These are phyloP conservation scores for Torulaspora indica DNA, from an alignment of 805 yeast genomes.

Conservation along the genomic window DNA sequence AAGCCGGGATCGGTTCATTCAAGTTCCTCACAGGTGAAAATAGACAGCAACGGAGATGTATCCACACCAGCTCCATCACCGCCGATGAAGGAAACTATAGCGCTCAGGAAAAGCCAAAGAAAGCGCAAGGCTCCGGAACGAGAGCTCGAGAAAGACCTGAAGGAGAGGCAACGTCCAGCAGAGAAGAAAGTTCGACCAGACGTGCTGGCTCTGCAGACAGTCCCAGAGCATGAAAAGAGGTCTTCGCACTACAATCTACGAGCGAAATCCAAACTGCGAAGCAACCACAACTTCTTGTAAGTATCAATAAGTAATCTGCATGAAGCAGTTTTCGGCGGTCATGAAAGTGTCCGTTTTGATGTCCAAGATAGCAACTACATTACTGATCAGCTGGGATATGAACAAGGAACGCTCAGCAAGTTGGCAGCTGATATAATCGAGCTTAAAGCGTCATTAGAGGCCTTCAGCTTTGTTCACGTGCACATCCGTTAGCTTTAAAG, in stretches of 20 bases:
- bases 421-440: too few relatives aligned
- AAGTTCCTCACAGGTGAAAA: constrained; percentile 2
- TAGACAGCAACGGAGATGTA: neutral
- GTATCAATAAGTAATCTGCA: neutral
- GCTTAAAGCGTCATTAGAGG: too few relatives aligned
- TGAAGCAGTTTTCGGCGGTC: neutral
- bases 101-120: constrained; percentile 6
- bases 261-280: constrained; percentile 32
- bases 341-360: neutral
- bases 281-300: constrained; percentile 5
- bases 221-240: constrained; percentile 30
- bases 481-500: neutral
- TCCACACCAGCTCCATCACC: constrained; percentile 4
- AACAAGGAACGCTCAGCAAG: neutral
- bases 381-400: too few relatives aligned
- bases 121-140: constrained; percentile 16
- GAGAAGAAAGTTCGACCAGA: constrained; percentile 32
- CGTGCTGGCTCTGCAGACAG: constrained; percentile 18
- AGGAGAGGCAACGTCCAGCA: constrained; percentile 24
- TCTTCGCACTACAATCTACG: constrained; percentile 34
- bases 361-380: too few relatives aligned
- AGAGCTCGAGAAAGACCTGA: constrained; percentile 11
- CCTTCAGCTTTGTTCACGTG: too few relatives aligned
- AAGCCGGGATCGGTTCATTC: constrained; percentile 2
- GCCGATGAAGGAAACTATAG: neutral